phyloP scores from a whole-genome alignment of 805 yeast genomes.

The Candida sakaeoensis region DNA sequence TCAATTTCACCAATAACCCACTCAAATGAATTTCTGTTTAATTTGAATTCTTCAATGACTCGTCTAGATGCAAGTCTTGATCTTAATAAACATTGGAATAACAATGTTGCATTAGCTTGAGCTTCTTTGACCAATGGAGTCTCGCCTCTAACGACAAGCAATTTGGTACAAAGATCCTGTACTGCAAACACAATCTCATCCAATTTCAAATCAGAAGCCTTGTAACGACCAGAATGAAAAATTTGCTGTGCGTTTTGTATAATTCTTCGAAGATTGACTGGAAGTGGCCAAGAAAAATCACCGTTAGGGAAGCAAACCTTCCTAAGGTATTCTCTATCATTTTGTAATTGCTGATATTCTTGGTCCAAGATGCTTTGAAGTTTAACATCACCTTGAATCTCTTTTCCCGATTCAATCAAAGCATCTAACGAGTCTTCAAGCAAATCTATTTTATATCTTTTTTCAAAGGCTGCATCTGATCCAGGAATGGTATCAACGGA shows the following conservation, averaged over 20 bases:
- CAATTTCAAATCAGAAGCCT: conserved; percentile 85
- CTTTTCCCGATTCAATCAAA: conserved; percentile 82
- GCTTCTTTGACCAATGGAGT: conserved; percentile 75
- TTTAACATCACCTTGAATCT: conserved; percentile 83
- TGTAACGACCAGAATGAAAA: conserved; percentile 86
- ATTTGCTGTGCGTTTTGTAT: conserved; percentile 96
- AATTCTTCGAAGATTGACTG: conserved; percentile 94
- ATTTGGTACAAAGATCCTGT: conserved; percentile 57
- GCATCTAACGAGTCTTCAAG: conserved; percentile 66
- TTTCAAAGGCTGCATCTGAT: conserved; percentile 76
- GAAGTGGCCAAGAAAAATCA: conserved; percentile 96
- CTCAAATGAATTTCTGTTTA: conserved; percentile 82
- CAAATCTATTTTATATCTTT: conserved; percentile 81
- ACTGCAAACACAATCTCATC: conserved; percentile 77
- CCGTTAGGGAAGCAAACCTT: conserved; percentile 82
- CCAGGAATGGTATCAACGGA: conserved; percentile 95
- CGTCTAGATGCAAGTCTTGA: conserved; percentile 90
- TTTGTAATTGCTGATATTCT: conserved; percentile 73
- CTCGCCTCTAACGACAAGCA: conserved; percentile 80
- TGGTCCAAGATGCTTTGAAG: conserved; percentile 76
- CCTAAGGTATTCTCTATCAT: conserved; percentile 79
- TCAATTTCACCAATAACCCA: conserved; percentile 96
- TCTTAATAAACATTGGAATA: conserved; percentile 89
- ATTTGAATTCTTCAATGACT: conserved; percentile 83
- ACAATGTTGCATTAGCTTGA: conserved; percentile 83